Evolutionary conservation across 2,329 filamentous ascomycete genomes (phyloP).

Genomic region (Monosporascus sp.): DNA sequence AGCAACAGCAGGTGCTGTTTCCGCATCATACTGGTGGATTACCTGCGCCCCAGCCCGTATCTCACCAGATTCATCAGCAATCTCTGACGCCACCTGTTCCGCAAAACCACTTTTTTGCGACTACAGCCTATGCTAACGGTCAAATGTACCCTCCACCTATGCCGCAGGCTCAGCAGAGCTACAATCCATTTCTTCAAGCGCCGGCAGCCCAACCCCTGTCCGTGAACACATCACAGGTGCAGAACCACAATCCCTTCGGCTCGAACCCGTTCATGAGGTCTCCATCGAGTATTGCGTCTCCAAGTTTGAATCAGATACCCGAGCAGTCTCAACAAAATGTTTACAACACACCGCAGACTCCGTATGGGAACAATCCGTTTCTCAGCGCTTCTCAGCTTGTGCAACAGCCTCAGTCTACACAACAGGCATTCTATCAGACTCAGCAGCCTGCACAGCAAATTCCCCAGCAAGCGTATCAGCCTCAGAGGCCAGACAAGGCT

Average conservation of each 20-base stretch:
- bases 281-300: slow-evolving; percentile 24
- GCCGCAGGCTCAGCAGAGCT: slow-evolving; percentile 35
- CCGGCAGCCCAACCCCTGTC: slow-evolving; percentile 25
- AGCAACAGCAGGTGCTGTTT: slow-evolving; percentile 55
- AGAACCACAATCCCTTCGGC: slow-evolving; percentile 19
- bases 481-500: slow-evolving; percentile 58
- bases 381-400: slow-evolving; percentile 24
- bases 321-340: slow-evolving; percentile 31
- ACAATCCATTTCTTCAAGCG: slow-evolving; percentile 48
- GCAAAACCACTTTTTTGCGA: slow-evolving; percentile 35
- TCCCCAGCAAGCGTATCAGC: slow-evolving; percentile 26
- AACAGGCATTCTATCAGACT: slow-evolving; percentile 7
- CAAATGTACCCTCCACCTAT: slow-evolving; percentile 37
- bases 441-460: slow-evolving; percentile 2
- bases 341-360: slow-evolving; percentile 24
- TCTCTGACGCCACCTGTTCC: slow-evolving; percentile 38
- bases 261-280: slow-evolving; percentile 28
- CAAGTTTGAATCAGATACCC: slow-evolving; percentile 29
- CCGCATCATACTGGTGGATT: slow-evolving; percentile 69
- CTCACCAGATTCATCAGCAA: slow-evolving; percentile 39
- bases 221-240: slow-evolving; percentile 22
- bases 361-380: slow-evolving; percentile 28
- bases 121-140: slow-evolving; percentile 35
- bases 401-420: slow-evolving; percentile 17
- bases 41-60: slow-evolving; percentile 36